A percentile compares a stretch with the other conserved stretches of the same genome.
Evolutionary conservation across 1,284 basidiomycete genomes (phyloP).

Genomic region (Trichosporon coremiiforme): DNA sequence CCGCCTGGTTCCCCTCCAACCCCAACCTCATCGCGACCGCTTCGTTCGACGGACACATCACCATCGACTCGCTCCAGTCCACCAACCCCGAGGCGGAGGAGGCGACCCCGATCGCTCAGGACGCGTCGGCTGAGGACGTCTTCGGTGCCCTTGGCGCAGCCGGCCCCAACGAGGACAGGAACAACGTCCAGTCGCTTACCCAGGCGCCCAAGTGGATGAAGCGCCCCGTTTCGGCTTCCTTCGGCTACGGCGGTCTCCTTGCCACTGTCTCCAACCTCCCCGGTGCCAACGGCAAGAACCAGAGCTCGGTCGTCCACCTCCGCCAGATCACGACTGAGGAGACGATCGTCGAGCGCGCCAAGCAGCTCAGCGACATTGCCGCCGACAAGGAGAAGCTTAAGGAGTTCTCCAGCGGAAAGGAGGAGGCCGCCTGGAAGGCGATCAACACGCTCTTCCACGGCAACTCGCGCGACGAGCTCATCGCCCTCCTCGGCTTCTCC

Average conservation of each 20-base stretch:
- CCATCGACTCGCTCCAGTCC: constrained; percentile 84
- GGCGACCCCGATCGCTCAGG: constrained; percentile 40
- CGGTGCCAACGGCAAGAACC: constrained; percentile 70
- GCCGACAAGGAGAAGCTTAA: constrained; percentile 64
- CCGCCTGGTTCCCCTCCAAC: constrained; percentile 94
- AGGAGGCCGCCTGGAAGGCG: constrained; percentile 80
- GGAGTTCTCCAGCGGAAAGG: constrained; percentile 65
- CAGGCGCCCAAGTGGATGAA: constrained; percentile 96
- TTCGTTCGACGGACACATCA: constrained; percentile 78
- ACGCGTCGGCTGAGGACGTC: constrained; percentile 56
- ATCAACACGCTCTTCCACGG: constrained; percentile 85
- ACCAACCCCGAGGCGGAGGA: constrained; percentile 65
- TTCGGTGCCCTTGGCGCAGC: constrained; percentile 72
- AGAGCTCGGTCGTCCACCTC: constrained; percentile 76
- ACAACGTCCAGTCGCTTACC: constrained; percentile 70
- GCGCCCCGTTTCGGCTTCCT: constrained; percentile 76
- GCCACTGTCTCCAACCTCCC: constrained; percentile 75
- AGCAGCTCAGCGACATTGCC: constrained; percentile 69
- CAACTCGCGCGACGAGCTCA: constrained; percentile 84
- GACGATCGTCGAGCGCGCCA: constrained; percentile 74
- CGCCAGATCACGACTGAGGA: constrained; percentile 77
- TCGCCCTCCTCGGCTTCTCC: constrained; percentile 89
- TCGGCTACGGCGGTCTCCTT: constrained; percentile 91
- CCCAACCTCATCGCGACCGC: constrained; percentile 82
- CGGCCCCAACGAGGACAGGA: constrained; percentile 60